Evolutionary conservation across 1,284 basidiomycete species (phyloP), one percentile per base, ranked within the genome.

Genomic region (Schizophyllum commune): DNA sequence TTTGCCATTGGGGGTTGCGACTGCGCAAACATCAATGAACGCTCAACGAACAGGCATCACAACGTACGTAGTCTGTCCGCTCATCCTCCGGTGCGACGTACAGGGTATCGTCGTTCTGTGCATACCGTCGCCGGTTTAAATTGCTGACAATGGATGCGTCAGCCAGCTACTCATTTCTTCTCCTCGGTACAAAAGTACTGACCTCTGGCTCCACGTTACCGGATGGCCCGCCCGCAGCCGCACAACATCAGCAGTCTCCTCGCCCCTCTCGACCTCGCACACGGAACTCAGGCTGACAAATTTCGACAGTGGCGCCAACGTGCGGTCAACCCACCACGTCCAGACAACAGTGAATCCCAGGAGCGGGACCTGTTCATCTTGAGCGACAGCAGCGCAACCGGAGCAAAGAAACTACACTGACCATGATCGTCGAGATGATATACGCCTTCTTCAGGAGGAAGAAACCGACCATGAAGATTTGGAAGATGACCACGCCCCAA

Each of bases 1-100:
- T 92, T 92, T 11, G 90, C 88, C 92, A 97, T 94, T 0, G 95
- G 94, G 0, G 94, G 94, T 73, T 97, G 95, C 0, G 91, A 94
- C 88, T 93, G 66, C 0, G 62, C 32, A 53, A 47, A 58, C 21
- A 34, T 55, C 20, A 58, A 57, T 22, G 55, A 59, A 22, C 17
- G 32, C 32, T 57, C 17, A 53, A 32, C 17, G 9, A 11, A 32
- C 51, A 59, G 60, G 54, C 61, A 9, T 19, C 6, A 13, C 19
- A 34, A 71, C 86, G 63, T 66, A 91, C 90, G 72, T 95, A 97
- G 75, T 97, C 93, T 13, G 94, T 97, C 34, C 89, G 80, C 63
- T 91, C 86, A 69, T 96, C 93, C 68, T 93, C 90, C 0, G 92
- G 92, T 4, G 93, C 96, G 51, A 97, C 92, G 70, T 98, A 98